phyloP scores from a whole-genome alignment of 225 moss, liverwort and hornwort genomes.

The Neckera pumila region DNA sequence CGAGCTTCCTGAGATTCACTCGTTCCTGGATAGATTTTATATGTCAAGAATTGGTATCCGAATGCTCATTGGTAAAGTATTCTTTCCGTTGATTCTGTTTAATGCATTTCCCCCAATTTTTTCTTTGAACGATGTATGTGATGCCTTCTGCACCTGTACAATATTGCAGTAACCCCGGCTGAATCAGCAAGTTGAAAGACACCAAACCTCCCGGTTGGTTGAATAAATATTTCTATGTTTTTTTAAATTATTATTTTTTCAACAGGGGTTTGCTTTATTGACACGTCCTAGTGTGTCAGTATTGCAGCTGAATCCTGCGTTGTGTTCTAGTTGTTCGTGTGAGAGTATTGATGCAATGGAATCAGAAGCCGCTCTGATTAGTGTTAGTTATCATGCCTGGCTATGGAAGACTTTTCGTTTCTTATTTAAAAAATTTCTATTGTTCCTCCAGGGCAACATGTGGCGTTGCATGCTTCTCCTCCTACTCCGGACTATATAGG shows the following conservation, averaged over 20 bases:
- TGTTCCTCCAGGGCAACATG: slow-evolving; percentile 65
- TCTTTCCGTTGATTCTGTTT: neutral
- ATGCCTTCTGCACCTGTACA: neutral
- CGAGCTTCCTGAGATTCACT: slow-evolving; percentile 82
- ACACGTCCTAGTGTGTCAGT: neutral
- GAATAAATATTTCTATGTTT: neutral
- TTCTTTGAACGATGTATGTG: neutral
- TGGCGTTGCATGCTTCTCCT: slow-evolving; percentile 64
- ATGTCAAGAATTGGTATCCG: slow-evolving; percentile 90
- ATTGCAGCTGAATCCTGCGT: neutral
- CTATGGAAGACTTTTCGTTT: neutral
- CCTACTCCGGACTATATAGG: slow-evolving; percentile 60
- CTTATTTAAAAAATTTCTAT: neutral
- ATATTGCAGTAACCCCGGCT: neutral
- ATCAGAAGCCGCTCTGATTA: neutral
- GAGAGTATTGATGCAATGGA: neutral
- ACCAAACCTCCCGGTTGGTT: neutral
- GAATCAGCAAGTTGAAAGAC: neutral
- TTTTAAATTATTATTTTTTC: neutral
- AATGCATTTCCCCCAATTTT: neutral
- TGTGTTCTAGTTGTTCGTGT: neutral
- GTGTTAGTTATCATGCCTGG: neutral
- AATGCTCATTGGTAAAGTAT: slow-evolving; percentile 74
- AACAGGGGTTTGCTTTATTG: neutral
- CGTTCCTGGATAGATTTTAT: slow-evolving; percentile 85